phyloP scores from a whole-genome alignment of 2,329 filamentous ascomycete species.

The Zasmidium cellare region DNA sequence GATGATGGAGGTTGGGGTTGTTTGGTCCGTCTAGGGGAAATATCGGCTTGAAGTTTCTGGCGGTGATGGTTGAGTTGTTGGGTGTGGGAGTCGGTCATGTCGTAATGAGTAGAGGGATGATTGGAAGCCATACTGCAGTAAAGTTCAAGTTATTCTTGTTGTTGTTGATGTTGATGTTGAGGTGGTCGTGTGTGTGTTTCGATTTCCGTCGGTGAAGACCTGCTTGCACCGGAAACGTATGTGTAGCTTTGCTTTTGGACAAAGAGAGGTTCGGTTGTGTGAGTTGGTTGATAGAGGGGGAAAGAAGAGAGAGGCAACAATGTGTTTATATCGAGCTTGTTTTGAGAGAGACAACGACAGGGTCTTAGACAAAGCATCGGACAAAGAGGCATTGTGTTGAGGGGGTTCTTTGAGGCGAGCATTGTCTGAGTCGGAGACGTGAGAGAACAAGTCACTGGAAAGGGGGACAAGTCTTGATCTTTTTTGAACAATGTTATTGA shows the following conservation, averaged over 20 bases:
- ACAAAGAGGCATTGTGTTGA: background rate
- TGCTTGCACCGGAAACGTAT: slow-evolving; percentile 10
- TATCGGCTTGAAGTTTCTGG: background rate
- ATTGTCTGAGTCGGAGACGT: background rate
- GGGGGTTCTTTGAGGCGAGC: background rate
- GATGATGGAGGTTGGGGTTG: too few relatives aligned
- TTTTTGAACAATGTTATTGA: background rate
- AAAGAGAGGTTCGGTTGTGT: slow-evolving; percentile 1
- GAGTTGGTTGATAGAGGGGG: background rate
- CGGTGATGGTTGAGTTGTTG: background rate
- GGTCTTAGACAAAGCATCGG: background rate
- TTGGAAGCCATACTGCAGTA: background rate
- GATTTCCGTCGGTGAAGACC: slow-evolving; percentile 1
- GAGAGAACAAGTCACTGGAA: background rate
- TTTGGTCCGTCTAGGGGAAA: too few relatives aligned
- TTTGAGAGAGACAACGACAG: background rate
- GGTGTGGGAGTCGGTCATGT: background rate
- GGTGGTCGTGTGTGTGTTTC: background rate
- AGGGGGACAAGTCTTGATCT: background rate
- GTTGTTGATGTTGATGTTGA: background rate
- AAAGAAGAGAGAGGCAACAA: background rate
- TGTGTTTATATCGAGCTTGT: background rate
- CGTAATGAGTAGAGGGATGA: background rate
- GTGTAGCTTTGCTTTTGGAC: background rate
- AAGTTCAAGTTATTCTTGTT: background rate